Evolutionary conservation across 345 rosid genomes (phyloP).

Genomic region (Citropsis articulata): DNA sequence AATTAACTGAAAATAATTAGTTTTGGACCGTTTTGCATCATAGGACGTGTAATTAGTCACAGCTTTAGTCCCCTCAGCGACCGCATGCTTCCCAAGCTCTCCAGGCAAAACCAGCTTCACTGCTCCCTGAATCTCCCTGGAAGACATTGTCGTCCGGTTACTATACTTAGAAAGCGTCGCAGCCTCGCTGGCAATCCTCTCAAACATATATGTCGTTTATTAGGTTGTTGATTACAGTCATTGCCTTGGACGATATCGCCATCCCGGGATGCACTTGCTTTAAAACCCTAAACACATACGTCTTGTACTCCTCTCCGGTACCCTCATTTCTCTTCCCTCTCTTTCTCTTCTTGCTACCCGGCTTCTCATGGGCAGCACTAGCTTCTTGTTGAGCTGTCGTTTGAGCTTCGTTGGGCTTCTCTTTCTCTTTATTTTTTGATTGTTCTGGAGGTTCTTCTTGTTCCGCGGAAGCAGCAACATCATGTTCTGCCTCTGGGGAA

Average conservation of each 20-base stretch:
- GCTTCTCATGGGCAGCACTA: constrained; percentile 3
- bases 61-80: constrained; percentile 77
- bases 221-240: constrained; percentile 58
- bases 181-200: constrained; percentile 63
- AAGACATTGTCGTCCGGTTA: constrained; percentile 46
- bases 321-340: constrained; percentile 9
- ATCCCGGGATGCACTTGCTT: constrained; percentile 76
- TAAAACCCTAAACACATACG: constrained; percentile 63
- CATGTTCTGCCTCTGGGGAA: background rate
- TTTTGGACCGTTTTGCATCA: background rate
- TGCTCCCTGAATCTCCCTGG: constrained; percentile 67
- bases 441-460: background rate
- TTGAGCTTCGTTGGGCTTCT: background rate
- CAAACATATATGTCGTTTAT: constrained; percentile 79
- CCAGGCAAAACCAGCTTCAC: constrained; percentile 73
- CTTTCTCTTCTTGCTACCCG: constrained; percentile 18
- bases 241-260: constrained; percentile 63
- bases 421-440: background rate
- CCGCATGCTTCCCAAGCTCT: constrained; percentile 70
- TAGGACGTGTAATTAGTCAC: constrained; percentile 39
- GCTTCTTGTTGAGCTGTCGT: background rate
- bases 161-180: constrained; percentile 40
- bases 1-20: no score
- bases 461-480: background rate
- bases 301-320: constrained; percentile 42